phyloP scores from a whole-genome alignment of 306 rosid species.

The Rosa chinensis region DNA sequence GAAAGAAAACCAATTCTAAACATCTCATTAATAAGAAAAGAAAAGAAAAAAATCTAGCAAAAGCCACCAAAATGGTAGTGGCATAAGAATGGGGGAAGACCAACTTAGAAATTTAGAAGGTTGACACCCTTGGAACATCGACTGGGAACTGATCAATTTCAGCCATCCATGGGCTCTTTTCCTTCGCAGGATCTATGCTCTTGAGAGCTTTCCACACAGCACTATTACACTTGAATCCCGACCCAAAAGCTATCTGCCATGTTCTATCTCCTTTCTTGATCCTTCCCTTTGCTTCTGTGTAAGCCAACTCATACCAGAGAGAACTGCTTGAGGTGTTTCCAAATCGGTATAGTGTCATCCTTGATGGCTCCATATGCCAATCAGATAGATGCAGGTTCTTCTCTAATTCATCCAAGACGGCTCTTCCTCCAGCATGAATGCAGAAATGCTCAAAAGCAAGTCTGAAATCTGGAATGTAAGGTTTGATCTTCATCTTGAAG shows the following conservation, averaged over 20 bases:
- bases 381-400: conserved; percentile 81
- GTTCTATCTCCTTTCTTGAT: conserved; percentile 83
- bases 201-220: conserved; percentile 92
- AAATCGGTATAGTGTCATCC: conserved; percentile 88
- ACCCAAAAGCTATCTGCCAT: conserved; percentile 93
- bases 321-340: conserved; percentile 96
- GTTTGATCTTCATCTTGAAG: conserved; percentile 84
- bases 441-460: conserved; percentile 92
- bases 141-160: conserved; percentile 78
- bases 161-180: conserved; percentile 78
- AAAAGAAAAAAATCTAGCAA: conserved; percentile 1
- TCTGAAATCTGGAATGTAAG: conserved; percentile 88
- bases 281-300: conserved; percentile 87
- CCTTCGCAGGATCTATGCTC: conserved; percentile 65
- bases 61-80: conserved; percentile 30
- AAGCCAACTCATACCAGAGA: conserved; percentile 87
- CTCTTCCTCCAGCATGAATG: conserved; percentile 92
- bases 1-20: conserved; percentile 19
- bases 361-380: conserved; percentile 98
- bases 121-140: conserved; percentile 64
- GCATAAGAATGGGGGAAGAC: conserved; percentile 14
- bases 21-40: conserved; percentile 14
- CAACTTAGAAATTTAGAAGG: conserved; percentile 35
- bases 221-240: conserved; percentile 92
- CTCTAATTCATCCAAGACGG: conserved; percentile 88